Percentiles rank a stretch among this genome's conserved stretches.
These are phyloP conservation scores for Corynespora cassiicola DNA, from an alignment of 2,329 filamentous ascomycete genomes.

Conservation along the genomic window DNA sequence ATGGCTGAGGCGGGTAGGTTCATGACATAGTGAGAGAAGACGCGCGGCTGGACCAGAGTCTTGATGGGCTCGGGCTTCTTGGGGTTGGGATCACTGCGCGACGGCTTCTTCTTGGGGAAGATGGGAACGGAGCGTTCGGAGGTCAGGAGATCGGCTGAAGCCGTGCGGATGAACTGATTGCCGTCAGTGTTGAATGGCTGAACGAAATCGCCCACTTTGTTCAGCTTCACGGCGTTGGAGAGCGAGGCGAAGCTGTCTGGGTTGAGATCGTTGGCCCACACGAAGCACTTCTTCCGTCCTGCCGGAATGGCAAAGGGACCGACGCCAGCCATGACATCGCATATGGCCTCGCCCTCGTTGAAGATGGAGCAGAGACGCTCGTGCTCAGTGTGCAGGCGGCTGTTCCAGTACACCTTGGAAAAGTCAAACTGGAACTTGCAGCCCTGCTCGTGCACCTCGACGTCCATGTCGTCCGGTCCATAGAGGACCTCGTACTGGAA, in stretches of 20 bases:
- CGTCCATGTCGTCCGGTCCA: slow-evolving; percentile 81
- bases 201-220: slow-evolving; percentile 80
- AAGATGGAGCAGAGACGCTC: slow-evolving; percentile 79
- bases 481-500: slow-evolving; percentile 91
- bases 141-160: slow-evolving; percentile 64
- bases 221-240: slow-evolving; percentile 71
- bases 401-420: slow-evolving; percentile 98
- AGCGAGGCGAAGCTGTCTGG: slow-evolving; percentile 83
- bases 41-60: slow-evolving; percentile 65
- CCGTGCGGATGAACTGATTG: slow-evolving; percentile 75
- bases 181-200: slow-evolving; percentile 83
- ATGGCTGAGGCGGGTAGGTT: slow-evolving; percentile 92
- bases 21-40: slow-evolving; percentile 95
- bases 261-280: slow-evolving; percentile 97
- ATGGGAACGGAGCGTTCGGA: slow-evolving; percentile 60
- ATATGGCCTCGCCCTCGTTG: slow-evolving; percentile 84
- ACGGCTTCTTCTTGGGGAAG: slow-evolving; percentile 40
- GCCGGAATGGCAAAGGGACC: slow-evolving; percentile 94
- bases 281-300: slow-evolving; percentile 87
- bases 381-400: slow-evolving; percentile 87
- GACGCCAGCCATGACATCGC: slow-evolving; percentile 96
- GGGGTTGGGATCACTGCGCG: slow-evolving; percentile 26
- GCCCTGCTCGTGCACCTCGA: slow-evolving; percentile 79
- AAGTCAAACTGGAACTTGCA: slow-evolving; percentile 95
- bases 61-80: slow-evolving; percentile 39